Evolutionary conservation across 768 basidiomycete genomes (phyloP).

Genomic region (Brasilioporus rufonigricans): DNA sequence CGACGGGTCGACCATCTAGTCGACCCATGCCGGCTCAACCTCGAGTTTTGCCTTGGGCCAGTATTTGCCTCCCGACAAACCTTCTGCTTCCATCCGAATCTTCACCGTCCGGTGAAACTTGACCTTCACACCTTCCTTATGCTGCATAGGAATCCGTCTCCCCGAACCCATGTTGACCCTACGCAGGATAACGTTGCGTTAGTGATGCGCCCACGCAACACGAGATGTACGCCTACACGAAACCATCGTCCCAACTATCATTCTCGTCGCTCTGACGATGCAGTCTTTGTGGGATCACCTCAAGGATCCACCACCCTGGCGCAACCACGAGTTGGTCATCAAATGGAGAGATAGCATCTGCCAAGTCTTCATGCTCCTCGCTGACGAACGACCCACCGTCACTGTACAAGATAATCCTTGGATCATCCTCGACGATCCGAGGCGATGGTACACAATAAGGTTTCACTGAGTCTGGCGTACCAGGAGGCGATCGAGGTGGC

Average conservation of each 20-base stretch:
- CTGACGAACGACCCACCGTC: constrained; percentile 26
- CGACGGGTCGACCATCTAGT: constrained; percentile 22
- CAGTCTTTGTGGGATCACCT: constrained; percentile 43
- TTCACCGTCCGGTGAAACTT: constrained; percentile 50
- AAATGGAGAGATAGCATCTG: constrained; percentile 49
- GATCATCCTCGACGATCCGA: constrained; percentile 10
- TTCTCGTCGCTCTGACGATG: constrained; percentile 28
- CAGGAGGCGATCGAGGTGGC: constrained; percentile 8
- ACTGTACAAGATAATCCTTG: constrained; percentile 16
- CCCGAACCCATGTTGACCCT: constrained; percentile 41
- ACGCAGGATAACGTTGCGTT: background rate
- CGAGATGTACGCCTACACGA: constrained; percentile 17
- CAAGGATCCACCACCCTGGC: constrained; percentile 66
- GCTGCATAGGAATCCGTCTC: constrained; percentile 41
- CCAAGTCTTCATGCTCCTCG: constrained; percentile 64
- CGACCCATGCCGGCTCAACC: constrained; percentile 40
- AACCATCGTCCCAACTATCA: constrained; percentile 7
- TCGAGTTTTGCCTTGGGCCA: constrained; percentile 39
- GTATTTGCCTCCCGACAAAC: constrained; percentile 34
- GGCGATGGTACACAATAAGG: constrained; percentile 12
- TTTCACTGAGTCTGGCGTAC: constrained; percentile 12
- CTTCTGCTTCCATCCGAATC: constrained; percentile 50
- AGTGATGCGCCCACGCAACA: background rate
- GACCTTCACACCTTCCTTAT: constrained; percentile 34
- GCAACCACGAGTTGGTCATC: constrained; percentile 53